Evolutionary conservation across 768 basidiomycete species (phyloP).

Genomic region (Strobilomyces echinocephalus): DNA sequence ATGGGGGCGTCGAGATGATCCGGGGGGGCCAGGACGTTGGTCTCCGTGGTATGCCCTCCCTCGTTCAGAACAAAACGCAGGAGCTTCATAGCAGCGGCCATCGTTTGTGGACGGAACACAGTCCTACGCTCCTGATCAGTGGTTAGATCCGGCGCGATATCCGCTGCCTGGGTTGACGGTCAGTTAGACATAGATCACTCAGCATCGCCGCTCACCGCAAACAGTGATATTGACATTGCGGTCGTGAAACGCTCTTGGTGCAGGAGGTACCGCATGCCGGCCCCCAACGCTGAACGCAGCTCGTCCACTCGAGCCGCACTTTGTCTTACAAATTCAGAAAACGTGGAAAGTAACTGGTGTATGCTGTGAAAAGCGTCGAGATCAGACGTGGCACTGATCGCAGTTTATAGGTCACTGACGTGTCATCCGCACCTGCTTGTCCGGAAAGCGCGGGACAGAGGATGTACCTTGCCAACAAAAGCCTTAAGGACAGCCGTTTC

Average conservation of each 20-base stretch:
- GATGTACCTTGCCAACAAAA: slow-evolving; percentile 54
- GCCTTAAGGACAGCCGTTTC: slow-evolving; percentile 50
- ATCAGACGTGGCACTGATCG: not conserved
- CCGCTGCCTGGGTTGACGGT: slow-evolving; percentile 18
- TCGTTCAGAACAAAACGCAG: slow-evolving; percentile 39
- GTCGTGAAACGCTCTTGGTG: slow-evolving; percentile 28
- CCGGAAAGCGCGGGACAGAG: slow-evolving; percentile 38
- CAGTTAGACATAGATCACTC: not conserved
- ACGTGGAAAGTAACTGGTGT: slow-evolving; percentile 9
- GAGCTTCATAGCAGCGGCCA: slow-evolving; percentile 40
- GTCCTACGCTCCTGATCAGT: not conserved
- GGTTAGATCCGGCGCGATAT: slow-evolving; percentile 8
- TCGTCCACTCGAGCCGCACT: slow-evolving; percentile 14
- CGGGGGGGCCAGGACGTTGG: slow-evolving; percentile 10
- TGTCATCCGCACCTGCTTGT: slow-evolving; percentile 9
- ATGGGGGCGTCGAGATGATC: slow-evolving; percentile 39
- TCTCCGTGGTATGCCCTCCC: slow-evolving; percentile 10
- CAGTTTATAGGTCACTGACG: slow-evolving; percentile 15
- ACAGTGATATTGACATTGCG: slow-evolving; percentile 36
- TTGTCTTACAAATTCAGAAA: slow-evolving; percentile 21
- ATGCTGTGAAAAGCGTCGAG: slow-evolving; percentile 7
- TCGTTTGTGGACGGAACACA: slow-evolving; percentile 45
- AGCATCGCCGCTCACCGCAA: slow-evolving; percentile 27
- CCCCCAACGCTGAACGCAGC: slow-evolving; percentile 3
- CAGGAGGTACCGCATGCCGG: slow-evolving; percentile 7